Base-by-base conservation (phyloP, 139 green algal species). In the Monoraphidium neglectum region DNA sequence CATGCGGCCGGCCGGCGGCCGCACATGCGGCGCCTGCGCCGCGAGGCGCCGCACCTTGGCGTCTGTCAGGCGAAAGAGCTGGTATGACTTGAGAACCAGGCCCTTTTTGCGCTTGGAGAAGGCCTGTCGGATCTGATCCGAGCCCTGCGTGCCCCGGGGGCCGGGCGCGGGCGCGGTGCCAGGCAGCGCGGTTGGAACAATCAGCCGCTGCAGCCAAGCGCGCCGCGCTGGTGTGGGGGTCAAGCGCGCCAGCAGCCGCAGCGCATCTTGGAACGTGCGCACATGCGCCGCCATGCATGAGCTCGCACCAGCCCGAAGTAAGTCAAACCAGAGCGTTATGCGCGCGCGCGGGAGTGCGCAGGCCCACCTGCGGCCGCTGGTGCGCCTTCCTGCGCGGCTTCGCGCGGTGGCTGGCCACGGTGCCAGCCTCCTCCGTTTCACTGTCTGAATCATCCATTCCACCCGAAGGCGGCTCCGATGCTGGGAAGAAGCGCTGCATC, bases 81-180 rank as follows among this genome's bases (percentile, higher is more conserved):
- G 87, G 51, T 87, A 91, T 3, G 84, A 83, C 68, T 91, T 91
- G 12, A 86, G 57, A 10, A 88, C 82, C 0, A 91, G 65, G 8
- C 87, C 87, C 26, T 84, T 80, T 69, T 91, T 91, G 47, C 87
- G 87, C 76, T 91, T 91, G 23, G 76, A 84, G 65, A 91, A 91
- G 1, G 84, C 81, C 66, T 91, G 87, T 3, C 87, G 76, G 30
- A 88, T 87, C 59, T 88, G 82, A 47, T 88, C 84, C 6, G 87
- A 84, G 26, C 87, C 83, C 86, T 91, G 86, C 43, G 56, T 62
- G 59, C 5, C 8, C 28, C n/a, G 24, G 30, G n/a, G n/a, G n/a
- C n/a, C n/a, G n/a, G n/a, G n/a, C n/a, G n/a, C n/a, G n/a, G n/a
- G n/a, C n/a, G n/a, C n/a, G n/a, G n/a, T n/a, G n/a, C n/a, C n/a